Conservation (phyloP, 306 rosid genomes). For the Vachellia pachyceras region DNA sequence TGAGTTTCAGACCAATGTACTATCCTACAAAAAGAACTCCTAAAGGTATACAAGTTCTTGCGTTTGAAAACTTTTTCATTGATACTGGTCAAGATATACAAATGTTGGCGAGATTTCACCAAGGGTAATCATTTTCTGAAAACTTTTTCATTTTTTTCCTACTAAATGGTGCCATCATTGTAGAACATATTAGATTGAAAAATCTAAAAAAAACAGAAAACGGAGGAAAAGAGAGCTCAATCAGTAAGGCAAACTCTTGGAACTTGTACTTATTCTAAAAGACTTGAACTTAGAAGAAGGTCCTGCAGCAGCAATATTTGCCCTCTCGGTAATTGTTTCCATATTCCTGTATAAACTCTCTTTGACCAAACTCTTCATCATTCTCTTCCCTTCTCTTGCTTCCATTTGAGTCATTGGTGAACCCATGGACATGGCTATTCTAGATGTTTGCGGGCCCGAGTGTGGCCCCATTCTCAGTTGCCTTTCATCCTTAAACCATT, state of each 20-base stretch:
- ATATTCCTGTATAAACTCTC: conserved; percentile 68
- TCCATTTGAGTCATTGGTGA: conserved; percentile 52
- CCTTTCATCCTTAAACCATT: conserved; percentile 70
- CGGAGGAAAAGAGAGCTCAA: background rate
- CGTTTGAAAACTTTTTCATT: background rate
- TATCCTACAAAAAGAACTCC: background rate
- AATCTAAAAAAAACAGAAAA: conserved; percentile 3
- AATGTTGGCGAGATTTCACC: background rate
- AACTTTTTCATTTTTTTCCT: background rate
- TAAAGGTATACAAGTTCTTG: background rate
- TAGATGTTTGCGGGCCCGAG: conserved; percentile 72
- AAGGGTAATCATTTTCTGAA: background rate
- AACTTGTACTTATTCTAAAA: conserved; percentile 66
- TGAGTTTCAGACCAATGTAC: background rate
- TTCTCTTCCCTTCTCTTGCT: conserved; percentile 63
- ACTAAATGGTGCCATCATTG: background rate
- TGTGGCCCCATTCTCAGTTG: conserved; percentile 66
- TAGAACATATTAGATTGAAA: background rate
- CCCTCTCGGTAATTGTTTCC: conserved; percentile 70
- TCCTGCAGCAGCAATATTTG: conserved; percentile 45
- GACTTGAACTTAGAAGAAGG: conserved; percentile 52
- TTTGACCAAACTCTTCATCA: conserved; percentile 79
- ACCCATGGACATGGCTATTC: conserved; percentile 40
- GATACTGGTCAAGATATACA: background rate
- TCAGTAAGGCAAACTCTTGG: conserved; percentile 72